A percentile compares a stretch with the other conserved stretches of the same genome.
These are phyloP conservation scores for Penicillium antarcticum DNA, from an alignment of 495 filamentous ascomycete species.

Conservation along the genomic window DNA sequence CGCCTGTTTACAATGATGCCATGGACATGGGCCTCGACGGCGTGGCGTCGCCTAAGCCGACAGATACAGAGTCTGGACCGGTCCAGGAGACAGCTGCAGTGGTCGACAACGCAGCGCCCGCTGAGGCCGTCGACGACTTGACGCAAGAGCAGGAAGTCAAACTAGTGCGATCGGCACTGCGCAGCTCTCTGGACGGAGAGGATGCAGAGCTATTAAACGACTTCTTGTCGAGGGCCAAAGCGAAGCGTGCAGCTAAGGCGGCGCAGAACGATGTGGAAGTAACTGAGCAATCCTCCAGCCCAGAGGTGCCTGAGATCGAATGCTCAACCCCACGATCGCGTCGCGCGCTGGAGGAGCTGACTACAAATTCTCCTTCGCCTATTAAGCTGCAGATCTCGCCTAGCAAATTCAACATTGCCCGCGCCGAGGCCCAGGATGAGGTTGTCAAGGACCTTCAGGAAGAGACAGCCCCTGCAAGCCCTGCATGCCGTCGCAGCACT, in stretches of 20 bases:
- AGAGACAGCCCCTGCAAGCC: constrained; percentile 24
- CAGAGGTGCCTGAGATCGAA: constrained; percentile 23
- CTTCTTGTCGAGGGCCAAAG: constrained; percentile 58
- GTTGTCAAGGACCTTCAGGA: constrained; percentile 19
- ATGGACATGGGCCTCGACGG: not conserved
- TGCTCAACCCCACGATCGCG: constrained; percentile 40
- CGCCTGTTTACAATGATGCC: constrained; percentile 14
- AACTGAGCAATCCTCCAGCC: constrained; percentile 11
- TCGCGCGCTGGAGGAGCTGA: constrained; percentile 48
- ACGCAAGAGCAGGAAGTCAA: constrained; percentile 35
- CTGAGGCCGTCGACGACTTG: constrained; percentile 20
- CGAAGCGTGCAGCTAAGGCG: constrained; percentile 54
- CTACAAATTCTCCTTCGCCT: constrained; percentile 53
- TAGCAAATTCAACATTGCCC: constrained; percentile 21
- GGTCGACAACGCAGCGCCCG: constrained; percentile 3
- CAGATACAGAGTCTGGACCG: constrained; percentile 6
- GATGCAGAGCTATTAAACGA: constrained; percentile 59
- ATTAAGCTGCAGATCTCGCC: constrained; percentile 36
- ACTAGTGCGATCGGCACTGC: constrained; percentile 39
- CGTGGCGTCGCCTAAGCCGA: constrained; percentile 4
- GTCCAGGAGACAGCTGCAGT: constrained; percentile 1
- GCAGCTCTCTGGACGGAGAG: constrained; percentile 48
- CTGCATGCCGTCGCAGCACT: constrained; percentile 41
- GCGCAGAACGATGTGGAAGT: constrained; percentile 20
- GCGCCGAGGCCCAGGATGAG: constrained; percentile 13